These are phyloP conservation scores for Candida railenensis DNA, from an alignment of 805 yeast species.

Conservation along the genomic window DNA sequence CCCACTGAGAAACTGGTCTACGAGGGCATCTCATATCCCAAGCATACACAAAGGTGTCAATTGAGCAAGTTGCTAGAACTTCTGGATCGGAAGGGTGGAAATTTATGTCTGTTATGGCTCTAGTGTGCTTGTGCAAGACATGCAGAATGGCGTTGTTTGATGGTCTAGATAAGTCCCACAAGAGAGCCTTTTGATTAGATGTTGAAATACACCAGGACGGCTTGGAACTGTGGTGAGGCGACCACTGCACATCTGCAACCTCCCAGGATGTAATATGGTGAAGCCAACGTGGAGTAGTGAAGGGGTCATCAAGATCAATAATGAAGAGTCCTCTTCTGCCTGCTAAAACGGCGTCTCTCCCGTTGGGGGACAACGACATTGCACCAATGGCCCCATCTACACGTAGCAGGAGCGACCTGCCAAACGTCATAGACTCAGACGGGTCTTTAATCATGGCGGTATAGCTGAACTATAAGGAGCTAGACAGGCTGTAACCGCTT, in stretches of 20 bases:
- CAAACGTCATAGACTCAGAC: constrained; percentile 60
- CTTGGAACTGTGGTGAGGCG: constrained; percentile 75
- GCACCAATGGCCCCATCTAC: constrained; percentile 94
- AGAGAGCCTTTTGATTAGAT: constrained; percentile 89
- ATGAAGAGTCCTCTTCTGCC: constrained; percentile 79
- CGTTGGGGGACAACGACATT: constrained; percentile 84
- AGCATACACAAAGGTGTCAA: constrained; percentile 80
- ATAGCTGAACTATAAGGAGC: background rate
- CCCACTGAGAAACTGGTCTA: constrained; percentile 70
- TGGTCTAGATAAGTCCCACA: constrained; percentile 86
- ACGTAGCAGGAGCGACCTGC: constrained; percentile 74
- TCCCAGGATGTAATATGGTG: constrained; percentile 95
- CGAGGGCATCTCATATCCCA: constrained; percentile 91
- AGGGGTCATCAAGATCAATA: constrained; percentile 94
- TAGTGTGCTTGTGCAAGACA: constrained; percentile 82
- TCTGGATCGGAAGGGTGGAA: constrained; percentile 89
- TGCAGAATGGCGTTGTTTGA: constrained; percentile 74
- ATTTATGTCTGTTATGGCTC: constrained; percentile 95
- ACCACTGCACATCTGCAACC: constrained; percentile 99
- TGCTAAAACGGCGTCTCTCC: constrained; percentile 91
- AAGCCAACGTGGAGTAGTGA: constrained; percentile 90
- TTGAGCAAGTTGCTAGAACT: constrained; percentile 85
- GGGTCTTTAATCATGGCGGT: constrained; percentile 15
- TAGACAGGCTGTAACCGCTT: background rate
- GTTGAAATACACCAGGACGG: constrained; percentile 93